Evolutionary conservation across 257 asterid genomes (phyloP), one percentile per base, ranked within the genome.

Genomic region (Petrea volubilis): DNA sequence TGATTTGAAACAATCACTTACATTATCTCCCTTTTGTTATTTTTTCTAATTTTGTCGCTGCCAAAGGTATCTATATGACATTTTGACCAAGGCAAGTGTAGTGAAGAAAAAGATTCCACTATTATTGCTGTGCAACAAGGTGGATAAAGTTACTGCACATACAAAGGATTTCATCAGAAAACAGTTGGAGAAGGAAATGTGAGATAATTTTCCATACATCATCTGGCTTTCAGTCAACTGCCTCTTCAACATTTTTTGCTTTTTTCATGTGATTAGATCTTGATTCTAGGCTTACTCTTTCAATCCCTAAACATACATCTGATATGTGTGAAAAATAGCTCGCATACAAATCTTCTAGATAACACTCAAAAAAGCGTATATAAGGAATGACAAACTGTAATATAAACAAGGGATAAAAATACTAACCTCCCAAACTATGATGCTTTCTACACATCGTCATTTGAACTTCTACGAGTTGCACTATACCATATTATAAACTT

Each of bases 71-170:
- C 86, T 91, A 0, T 93, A 86, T 78, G 96, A 94, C 53, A 80
- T 94, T 51, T 71, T 94, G 83, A 94, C 98, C 10, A 85, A 87
- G 71, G 90, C 85, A 41, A 68, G 70, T 62, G 88, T 89, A n/a
- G 93, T 91, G 74, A 87, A 94, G 89, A 85, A 73, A 63, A 94
- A 84, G 74, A 77, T 79, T 61, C 96, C 97, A 18, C 36, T 89
- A 46, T 79, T 89, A n/a, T 77, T 94, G 23, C 81, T 91, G 73
- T 91, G 99, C 87, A 91, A 89, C 90, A 94, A 94, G 85, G 95
- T 91, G 78, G 98, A 90, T 74, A 90, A 86, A 76, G 85, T 88
- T 73, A 86, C 96, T 27, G 98, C 98, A 53, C 97, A 91, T 69
- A 82, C 96, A 25, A 79, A 85, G 83, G 96, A 86, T 38, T 92